Percentiles rank a stretch among this genome's conserved stretches.
phyloP scores from a whole-genome alignment of 768 basidiomycete genomes.

The Pholiota conissans region DNA sequence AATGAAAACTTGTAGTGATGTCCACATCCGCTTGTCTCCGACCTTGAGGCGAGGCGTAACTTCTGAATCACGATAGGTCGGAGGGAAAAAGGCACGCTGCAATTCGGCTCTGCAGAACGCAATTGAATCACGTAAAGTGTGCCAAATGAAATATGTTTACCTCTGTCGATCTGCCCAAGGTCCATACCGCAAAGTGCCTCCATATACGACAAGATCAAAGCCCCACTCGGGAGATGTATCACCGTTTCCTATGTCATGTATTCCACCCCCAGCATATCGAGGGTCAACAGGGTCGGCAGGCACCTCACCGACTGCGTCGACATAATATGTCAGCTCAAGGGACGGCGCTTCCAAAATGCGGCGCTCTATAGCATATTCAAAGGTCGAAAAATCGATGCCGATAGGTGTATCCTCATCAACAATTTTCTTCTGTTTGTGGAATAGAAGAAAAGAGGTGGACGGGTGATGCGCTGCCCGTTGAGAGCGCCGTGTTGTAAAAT shows the following conservation, averaged over 20 bases:
- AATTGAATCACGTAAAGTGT: not conserved
- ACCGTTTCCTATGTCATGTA: constrained; percentile 81
- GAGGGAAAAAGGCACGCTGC: constrained; percentile 83
- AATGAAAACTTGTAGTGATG: constrained; percentile 75
- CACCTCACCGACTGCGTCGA: constrained; percentile 80
- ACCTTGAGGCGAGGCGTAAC: constrained; percentile 60
- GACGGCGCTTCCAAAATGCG: constrained; percentile 76
- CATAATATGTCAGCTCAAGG: constrained; percentile 84
- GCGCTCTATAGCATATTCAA: constrained; percentile 89
- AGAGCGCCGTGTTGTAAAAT: constrained; percentile 31
- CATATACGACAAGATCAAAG: constrained; percentile 77
- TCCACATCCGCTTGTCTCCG: constrained; percentile 84
- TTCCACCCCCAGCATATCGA: constrained; percentile 30
- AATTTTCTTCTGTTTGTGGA: constrained; percentile 31
- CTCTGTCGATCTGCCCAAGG: constrained; percentile 97
- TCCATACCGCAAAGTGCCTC: constrained; percentile 80
- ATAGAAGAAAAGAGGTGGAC: constrained; percentile 8
- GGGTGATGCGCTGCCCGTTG: constrained; percentile 25
- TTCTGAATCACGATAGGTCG: constrained; percentile 65
- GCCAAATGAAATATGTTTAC: constrained; percentile 31
- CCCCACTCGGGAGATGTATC: constrained; percentile 94
- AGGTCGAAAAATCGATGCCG: constrained; percentile 51
- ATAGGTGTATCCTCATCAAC: constrained; percentile 55
- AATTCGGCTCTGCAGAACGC: constrained; percentile 56
- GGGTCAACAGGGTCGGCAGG: constrained; percentile 37